Percentiles rank a stretch among this genome's conserved stretches.
Conservation (phyloP, 331 rosid genomes). For the Acacia pycnantha region DNA sequence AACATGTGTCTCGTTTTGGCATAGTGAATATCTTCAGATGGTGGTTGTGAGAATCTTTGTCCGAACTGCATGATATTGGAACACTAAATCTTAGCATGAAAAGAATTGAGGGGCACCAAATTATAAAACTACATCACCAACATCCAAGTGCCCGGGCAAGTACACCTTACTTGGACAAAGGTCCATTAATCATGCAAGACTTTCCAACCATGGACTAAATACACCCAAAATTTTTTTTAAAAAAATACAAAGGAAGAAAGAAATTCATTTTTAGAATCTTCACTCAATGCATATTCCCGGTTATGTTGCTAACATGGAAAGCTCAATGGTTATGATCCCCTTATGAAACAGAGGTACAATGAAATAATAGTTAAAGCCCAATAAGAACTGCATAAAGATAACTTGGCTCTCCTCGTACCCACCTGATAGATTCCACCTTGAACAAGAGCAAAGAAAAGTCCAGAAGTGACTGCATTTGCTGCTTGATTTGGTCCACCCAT, state of each 20-base stretch:
- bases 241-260: not conserved
- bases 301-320: not conserved
- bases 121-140: constrained; percentile 14
- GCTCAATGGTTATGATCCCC: not conserved
- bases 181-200: not conserved
- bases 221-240: no score
- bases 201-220: not conserved
- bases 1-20: constrained; percentile 73
- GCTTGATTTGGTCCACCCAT: constrained; percentile 91
- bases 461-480: constrained; percentile 78
- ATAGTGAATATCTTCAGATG: constrained; percentile 64
- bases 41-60: constrained; percentile 82
- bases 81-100: constrained; percentile 6
- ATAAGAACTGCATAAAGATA: constrained; percentile 3
- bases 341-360: constrained; percentile 1
- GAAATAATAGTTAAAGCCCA: not conserved
- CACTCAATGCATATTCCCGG: not conserved
- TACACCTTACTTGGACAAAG: not conserved
- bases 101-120: constrained; percentile 7
- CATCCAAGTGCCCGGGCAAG: constrained; percentile 22
- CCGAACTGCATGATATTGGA: constrained; percentile 64
- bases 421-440: constrained; percentile 98
- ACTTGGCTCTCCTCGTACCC: constrained; percentile 24
- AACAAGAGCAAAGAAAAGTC: constrained; percentile 90
- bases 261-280: not conserved